Evolutionary conservation across 257 asterid genomes (phyloP).

Genomic region (Primulina eburnea): DNA sequence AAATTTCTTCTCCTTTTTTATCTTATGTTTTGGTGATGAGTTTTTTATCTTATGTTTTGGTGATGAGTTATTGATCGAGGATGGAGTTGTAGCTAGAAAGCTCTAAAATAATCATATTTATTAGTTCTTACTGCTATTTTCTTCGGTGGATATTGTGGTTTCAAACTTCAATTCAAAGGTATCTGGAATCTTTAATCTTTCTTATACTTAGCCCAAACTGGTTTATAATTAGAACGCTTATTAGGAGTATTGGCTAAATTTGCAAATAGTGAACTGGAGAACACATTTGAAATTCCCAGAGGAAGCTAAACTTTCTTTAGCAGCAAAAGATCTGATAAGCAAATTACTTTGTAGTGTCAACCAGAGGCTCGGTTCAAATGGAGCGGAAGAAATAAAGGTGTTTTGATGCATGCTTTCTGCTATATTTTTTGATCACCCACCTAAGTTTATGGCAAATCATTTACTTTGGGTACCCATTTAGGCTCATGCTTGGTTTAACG

Average conservation of each 20-base stretch:
- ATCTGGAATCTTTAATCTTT: background rate
- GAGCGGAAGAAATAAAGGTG: slow-evolving; percentile 39
- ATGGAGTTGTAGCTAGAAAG: slow-evolving; percentile 16
- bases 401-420: slow-evolving; percentile 3
- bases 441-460: slow-evolving; percentile 3
- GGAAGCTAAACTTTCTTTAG: slow-evolving; percentile 33
- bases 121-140: background rate
- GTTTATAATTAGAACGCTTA: background rate
- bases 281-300: slow-evolving; percentile 35
- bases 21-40: slow-evolving; percentile 9
- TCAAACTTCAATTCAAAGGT: background rate
- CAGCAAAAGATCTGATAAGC: slow-evolving; percentile 33
- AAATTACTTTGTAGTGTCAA: slow-evolving; percentile 33
- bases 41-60: too few relatives aligned
- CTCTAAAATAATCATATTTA: slow-evolving; percentile 4
- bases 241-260: background rate
- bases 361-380: slow-evolving; percentile 37
- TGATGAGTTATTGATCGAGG: slow-evolving; percentile 7
- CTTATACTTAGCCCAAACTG: background rate
- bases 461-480: slow-evolving; percentile 5
- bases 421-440: slow-evolving; percentile 15
- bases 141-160: background rate
- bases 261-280: slow-evolving; percentile 38
- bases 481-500: slow-evolving; percentile 37
- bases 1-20: slow-evolving; percentile 14